These are phyloP conservation scores for Tuber borchii DNA, from an alignment of 495 filamentous ascomycete genomes.

Conservation along the genomic window DNA sequence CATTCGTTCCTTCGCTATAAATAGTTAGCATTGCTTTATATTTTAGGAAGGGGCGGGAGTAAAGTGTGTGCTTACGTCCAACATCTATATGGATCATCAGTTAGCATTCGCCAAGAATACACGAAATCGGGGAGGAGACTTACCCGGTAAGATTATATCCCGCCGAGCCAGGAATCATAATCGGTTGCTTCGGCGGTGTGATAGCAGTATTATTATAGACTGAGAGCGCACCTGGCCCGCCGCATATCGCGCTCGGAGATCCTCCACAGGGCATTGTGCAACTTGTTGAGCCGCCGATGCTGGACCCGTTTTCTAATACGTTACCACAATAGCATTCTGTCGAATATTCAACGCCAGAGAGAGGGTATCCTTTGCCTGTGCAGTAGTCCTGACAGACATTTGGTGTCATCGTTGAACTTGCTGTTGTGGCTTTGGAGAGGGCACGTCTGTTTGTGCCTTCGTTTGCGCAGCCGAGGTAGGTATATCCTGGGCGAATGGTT, in stretches of 20 bases:
- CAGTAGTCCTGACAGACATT: slow-evolving; percentile 51
- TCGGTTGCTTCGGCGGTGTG: slow-evolving; percentile 21
- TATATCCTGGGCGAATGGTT: slow-evolving; percentile 43
- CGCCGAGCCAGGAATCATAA: slow-evolving; percentile 11
- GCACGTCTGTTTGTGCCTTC: slow-evolving; percentile 56
- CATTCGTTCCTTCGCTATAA: slow-evolving; percentile 49
- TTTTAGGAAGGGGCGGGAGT: neutral
- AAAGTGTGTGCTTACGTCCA: slow-evolving; percentile 13
- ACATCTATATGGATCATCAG: slow-evolving; percentile 6
- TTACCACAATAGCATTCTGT: slow-evolving; percentile 65
- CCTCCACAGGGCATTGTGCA: slow-evolving; percentile 31
- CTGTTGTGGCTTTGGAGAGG: slow-evolving; percentile 52
- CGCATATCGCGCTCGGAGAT: slow-evolving; percentile 17
- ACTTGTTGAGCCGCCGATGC: slow-evolving; percentile 19
- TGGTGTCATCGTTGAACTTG: slow-evolving; percentile 52
- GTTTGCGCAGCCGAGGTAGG: slow-evolving; percentile 58
- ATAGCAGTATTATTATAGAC: slow-evolving; percentile 43
- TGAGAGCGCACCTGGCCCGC: slow-evolving; percentile 23
- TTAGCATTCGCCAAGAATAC: neutral
- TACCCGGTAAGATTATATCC: slow-evolving; percentile 45
- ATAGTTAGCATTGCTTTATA: slow-evolving; percentile 3
- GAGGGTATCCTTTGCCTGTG: slow-evolving; percentile 45
- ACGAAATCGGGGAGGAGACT: neutral
- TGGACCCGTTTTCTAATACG: slow-evolving; percentile 30
- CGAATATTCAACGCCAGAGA: slow-evolving; percentile 62